phyloP scores from a whole-genome alignment of 306 rosid species.

The Cyclanthera cordifolia region DNA sequence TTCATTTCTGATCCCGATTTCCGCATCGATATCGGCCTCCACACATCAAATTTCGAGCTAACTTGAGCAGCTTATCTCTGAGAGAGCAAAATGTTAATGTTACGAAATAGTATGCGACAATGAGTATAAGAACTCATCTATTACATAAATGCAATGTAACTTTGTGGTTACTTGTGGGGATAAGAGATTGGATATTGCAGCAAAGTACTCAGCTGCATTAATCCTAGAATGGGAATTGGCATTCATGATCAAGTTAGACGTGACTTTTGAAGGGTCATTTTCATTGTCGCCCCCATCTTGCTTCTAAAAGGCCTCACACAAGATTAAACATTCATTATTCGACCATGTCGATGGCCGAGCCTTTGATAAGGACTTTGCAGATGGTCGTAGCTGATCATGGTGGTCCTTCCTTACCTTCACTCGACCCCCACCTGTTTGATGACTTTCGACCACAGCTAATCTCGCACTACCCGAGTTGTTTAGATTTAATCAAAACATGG shows the following conservation, averaged over 20 bases:
- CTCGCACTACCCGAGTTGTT: not conserved
- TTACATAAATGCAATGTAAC: too few species aligned
- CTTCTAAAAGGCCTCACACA: slow-evolving; percentile 1
- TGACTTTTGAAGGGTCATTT: slow-evolving; percentile 7
- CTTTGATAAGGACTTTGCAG: not conserved
- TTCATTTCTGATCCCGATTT: not conserved
- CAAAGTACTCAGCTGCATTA: not conserved
- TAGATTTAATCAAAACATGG: not conserved
- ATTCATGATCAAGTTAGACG: slow-evolving; percentile 4
- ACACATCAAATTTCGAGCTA: not conserved
- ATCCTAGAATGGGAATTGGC: slow-evolving; percentile 7
- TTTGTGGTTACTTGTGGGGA: slow-evolving; percentile 1
- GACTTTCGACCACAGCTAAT: not conserved
- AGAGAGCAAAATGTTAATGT: not conserved
- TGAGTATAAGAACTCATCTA: too few species aligned
- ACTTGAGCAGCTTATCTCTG: too few species aligned
- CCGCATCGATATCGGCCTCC: too few species aligned
- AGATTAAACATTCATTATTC: not conserved
- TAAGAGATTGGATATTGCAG: not conserved
- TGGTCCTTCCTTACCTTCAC: not conserved
- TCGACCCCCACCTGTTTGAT: not conserved
- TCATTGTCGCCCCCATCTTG: slow-evolving; percentile 3
- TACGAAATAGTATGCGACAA: too few species aligned
- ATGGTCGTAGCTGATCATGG: slow-evolving; percentile 4
- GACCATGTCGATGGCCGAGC: not conserved